Percentiles rank a stretch among this genome's conserved stretches.
Conservation (phyloP, 768 basidiomycete species). For the Amylocystis lapponica region DNA sequence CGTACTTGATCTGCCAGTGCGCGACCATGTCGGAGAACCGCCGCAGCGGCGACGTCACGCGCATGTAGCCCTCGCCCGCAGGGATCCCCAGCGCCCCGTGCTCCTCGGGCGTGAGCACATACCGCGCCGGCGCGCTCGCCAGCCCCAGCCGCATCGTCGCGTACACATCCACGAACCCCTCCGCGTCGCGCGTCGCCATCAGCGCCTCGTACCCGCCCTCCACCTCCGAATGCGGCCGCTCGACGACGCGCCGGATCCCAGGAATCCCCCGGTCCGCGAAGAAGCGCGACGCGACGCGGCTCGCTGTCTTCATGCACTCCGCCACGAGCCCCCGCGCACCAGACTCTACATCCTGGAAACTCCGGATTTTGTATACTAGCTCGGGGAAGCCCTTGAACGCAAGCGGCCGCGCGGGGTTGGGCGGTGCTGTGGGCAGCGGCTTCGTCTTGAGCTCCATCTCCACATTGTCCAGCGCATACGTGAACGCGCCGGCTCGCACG, state of each 20-base stretch:
- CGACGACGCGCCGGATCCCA: constrained; percentile 51
- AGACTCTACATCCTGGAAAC: constrained; percentile 16
- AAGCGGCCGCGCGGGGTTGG: constrained; percentile 8
- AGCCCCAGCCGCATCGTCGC: constrained; percentile 29
- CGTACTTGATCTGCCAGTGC: constrained; percentile 93
- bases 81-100: constrained; percentile 71
- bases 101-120: constrained; percentile 46
- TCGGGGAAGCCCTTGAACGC: constrained; percentile 45
- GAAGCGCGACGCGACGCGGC: constrained; percentile 70
- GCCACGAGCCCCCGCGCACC: constrained; percentile 58
- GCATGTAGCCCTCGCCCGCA: constrained; percentile 72
- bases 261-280: constrained; percentile 54
- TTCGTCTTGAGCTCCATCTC: constrained; percentile 23
- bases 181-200: constrained; percentile 39
- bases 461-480: constrained; percentile 17
- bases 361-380: constrained; percentile 39
- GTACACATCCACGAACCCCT: constrained; percentile 39
- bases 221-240: constrained; percentile 22
- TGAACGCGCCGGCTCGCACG: constrained; percentile 19
- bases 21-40: constrained; percentile 74
- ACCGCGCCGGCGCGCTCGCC: constrained; percentile 31
- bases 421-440: constrained; percentile 18
- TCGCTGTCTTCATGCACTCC: constrained; percentile 81
- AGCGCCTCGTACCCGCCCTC: constrained; percentile 39
- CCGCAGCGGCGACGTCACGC: constrained; percentile 83